Evolutionary conservation across 2,329 filamentous ascomycete species (phyloP), one percentile per base, ranked within the genome.

Genomic region (Aspergillus puulaauensis): DNA sequence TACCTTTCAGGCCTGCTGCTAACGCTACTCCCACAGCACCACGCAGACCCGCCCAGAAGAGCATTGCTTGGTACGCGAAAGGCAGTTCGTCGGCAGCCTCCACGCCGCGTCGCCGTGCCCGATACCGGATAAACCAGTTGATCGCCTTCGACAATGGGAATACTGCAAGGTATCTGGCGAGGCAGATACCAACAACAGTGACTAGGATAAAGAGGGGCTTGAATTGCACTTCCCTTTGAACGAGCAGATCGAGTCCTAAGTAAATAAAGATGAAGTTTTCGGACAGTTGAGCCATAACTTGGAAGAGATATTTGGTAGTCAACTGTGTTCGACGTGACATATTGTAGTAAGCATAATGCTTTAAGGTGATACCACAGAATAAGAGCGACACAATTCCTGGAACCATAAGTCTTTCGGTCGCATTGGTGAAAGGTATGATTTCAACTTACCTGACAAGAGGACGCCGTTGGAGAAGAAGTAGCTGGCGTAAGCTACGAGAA

Each of bases 191-290:
- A 48, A 93, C 79, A 4, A 96, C 88, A 0, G 93, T 93, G 64
- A 99, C 87, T 55, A 99, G 89, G 68, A 98, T 98, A 69, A 99
- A 91, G 3, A 96, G 86, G 0, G 95, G 95, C 70, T 97, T 96
- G 78, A 96, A 99, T 59, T 91, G 86, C 23, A 97, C 82, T 50
- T 90, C 86, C 52, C 87, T 87, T 68, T 98, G 93, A 3, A 95
- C 97, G 74, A 99, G 98, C 27, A 99, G 83, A 0, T 95, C 96
- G 3, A 99, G 82, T 6, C 95, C 95, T 0, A 99, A 86, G 71
- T 99, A 99, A 74, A 99, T 99, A 79, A 99, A 99, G 75, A 99
- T 99, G 73, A 99, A 99, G 75, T 99, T 99, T 77, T 99, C 95
- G 0, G 93, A 96, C 46, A 99, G 79, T 75, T 99, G 95, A 3